Percentiles rank a stretch among this genome's conserved stretches.
These are phyloP conservation scores for Ceratobasidium sp. DNA, from an alignment of 1,284 basidiomycete species.

Conservation along the genomic window DNA sequence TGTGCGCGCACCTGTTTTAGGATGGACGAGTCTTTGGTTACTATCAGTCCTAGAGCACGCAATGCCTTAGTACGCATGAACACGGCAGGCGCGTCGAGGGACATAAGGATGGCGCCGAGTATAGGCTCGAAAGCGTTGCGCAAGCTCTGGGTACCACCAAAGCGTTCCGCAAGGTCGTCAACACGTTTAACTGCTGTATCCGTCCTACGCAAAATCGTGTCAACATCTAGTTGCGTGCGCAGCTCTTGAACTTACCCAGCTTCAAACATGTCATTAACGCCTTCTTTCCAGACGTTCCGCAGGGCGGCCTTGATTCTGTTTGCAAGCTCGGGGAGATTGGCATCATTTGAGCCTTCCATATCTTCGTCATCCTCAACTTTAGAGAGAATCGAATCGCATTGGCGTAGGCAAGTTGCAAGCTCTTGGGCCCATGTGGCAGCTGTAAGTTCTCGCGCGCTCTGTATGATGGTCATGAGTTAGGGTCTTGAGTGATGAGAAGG, in stretches of 20 bases:
- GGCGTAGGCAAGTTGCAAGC: conserved; percentile 70
- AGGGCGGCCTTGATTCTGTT: conserved; percentile 70
- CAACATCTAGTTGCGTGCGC: background rate
- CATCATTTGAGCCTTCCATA: conserved; percentile 52
- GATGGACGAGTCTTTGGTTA: conserved; percentile 87
- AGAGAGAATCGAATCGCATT: conserved; percentile 64
- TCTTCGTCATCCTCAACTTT: conserved; percentile 55
- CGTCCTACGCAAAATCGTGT: conserved; percentile 59
- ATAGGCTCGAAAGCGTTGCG: conserved; percentile 84
- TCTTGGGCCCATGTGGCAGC: conserved; percentile 81
- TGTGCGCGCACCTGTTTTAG: conserved; percentile 71
- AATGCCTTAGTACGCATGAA: conserved; percentile 93
- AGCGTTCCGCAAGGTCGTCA: conserved; percentile 77
- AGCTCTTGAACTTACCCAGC: conserved; percentile 66
- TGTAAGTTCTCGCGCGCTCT: conserved; percentile 83
- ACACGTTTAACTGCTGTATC: conserved; percentile 75
- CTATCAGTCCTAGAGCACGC: conserved; percentile 84
- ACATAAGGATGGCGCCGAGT: conserved; percentile 77
- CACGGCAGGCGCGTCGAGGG: conserved; percentile 84
- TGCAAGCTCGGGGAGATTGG: conserved; percentile 64
- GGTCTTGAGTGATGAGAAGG: background rate
- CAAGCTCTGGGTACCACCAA: conserved; percentile 79
- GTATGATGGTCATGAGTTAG: conserved; percentile 35
- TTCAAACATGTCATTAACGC: conserved; percentile 77
- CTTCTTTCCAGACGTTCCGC: conserved; percentile 75